phyloP scores from a whole-genome alignment of 1,284 basidiomycete genomes.

The Melampsora occidentalis region DNA sequence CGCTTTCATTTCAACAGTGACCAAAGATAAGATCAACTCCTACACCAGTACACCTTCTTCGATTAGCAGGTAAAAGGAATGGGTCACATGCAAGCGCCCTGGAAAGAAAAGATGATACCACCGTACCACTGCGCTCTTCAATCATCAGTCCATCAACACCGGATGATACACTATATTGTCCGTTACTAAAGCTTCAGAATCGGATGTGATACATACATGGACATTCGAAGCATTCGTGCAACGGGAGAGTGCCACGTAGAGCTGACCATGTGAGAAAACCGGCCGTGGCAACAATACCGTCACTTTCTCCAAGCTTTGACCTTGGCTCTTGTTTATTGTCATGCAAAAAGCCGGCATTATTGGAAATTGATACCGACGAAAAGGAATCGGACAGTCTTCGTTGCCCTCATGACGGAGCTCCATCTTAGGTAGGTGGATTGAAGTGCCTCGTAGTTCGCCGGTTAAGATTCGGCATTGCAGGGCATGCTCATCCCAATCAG shows the following conservation, averaged over 20 bases:
- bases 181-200: too few relatives aligned
- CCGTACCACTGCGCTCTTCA: too few relatives aligned
- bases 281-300: neutral
- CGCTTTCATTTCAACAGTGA: too few relatives aligned
- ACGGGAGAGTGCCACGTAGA: conserved; percentile 8
- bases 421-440: neutral
- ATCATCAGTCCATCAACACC: too few relatives aligned
- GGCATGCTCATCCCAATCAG: neutral
- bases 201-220: too few relatives aligned
- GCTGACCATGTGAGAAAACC: conserved; percentile 16
- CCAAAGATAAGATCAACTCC: too few relatives aligned
- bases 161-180: too few relatives aligned
- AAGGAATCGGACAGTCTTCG: neutral
- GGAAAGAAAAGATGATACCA: too few relatives aligned
- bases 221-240: neutral
- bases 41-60: too few relatives aligned
- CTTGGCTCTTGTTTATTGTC: too few relatives aligned
- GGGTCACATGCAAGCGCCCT: too few relatives aligned
- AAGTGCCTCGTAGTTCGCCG: neutral
- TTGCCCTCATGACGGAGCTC: neutral
- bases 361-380: neutral
- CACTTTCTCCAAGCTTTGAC: neutral
- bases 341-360: neutral
- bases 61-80: too few relatives aligned
- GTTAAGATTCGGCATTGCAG: neutral